Evolutionary conservation across 352 stramenopile genomes (phyloP).

Genomic region (Phytophthora europaea): DNA sequence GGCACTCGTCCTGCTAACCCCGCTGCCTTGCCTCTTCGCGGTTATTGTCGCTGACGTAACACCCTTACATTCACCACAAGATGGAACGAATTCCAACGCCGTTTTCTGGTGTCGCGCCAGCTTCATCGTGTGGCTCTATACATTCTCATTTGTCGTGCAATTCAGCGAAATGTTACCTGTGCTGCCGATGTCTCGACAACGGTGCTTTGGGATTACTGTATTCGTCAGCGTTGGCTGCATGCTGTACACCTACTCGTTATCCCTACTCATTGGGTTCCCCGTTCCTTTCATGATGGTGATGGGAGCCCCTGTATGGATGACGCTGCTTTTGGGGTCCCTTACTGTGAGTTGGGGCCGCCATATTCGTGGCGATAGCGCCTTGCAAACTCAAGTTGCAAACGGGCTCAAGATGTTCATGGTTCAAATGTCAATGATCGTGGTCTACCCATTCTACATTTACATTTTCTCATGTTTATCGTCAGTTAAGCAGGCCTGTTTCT

Average conservation of each 20-base stretch:
- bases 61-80: slow-evolving; percentile 15
- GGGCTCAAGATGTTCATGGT: slow-evolving; percentile 5
- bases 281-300: slow-evolving; percentile 27
- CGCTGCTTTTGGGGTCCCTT: slow-evolving; percentile 11
- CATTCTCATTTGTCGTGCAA: slow-evolving; percentile 13
- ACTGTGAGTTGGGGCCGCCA: background rate
- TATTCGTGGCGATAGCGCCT: slow-evolving; percentile 4
- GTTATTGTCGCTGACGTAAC: slow-evolving; percentile 8
- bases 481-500: slow-evolving; percentile 21
- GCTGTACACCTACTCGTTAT: slow-evolving; percentile 10
- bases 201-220: slow-evolving; percentile 15
- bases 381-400: slow-evolving; percentile 5
- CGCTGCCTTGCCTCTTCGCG: slow-evolving; percentile 4
- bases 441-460: slow-evolving; percentile 38
- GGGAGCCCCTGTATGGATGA: slow-evolving; percentile 9
- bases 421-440: slow-evolving; percentile 14
- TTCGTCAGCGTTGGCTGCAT: slow-evolving; percentile 20
- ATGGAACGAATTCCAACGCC: slow-evolving; percentile 8
- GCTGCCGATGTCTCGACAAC: slow-evolving; percentile 12
- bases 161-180: slow-evolving; percentile 15
- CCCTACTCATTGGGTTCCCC: slow-evolving; percentile 20
- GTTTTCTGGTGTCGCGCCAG: slow-evolving; percentile 18
- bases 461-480: slow-evolving; percentile 24
- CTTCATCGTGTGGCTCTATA: slow-evolving; percentile 11
- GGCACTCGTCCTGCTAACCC: background rate